Conservation (phyloP, 2,329 filamentous ascomycete species). For the Aspergillus clavatus region DNA sequence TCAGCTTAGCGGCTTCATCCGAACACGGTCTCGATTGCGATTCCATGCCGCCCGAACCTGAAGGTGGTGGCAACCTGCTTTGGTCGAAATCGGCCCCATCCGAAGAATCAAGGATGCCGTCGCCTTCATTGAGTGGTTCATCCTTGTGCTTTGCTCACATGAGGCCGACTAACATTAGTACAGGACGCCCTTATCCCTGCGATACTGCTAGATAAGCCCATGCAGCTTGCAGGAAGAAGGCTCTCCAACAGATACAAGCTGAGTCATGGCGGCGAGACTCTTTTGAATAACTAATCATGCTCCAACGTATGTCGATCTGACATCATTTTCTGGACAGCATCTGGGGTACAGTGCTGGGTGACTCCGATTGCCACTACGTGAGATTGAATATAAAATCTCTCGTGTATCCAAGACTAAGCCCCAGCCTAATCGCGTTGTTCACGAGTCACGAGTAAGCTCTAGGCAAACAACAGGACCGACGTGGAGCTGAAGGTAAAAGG, state of each 20-base stretch:
- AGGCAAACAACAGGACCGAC: background rate
- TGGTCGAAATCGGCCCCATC: background rate
- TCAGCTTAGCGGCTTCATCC: background rate
- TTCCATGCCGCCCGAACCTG: background rate
- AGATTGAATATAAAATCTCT: background rate
- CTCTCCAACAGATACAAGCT: background rate
- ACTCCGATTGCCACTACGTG: background rate
- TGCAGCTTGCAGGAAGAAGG: background rate
- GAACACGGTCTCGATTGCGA: background rate
- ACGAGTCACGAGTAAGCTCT: background rate
- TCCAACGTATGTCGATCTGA: background rate
- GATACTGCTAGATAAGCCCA: background rate
- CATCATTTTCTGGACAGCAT: background rate
- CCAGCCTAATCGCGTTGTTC: background rate
- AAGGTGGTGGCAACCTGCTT: background rate
- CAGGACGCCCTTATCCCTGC: background rate
- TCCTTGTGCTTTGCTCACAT: background rate
- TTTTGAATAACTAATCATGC: background rate
- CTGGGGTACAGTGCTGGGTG: background rate
- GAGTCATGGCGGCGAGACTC: background rate
- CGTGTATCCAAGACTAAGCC: background rate
- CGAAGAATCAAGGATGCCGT: background rate
- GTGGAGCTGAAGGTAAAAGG: background rate
- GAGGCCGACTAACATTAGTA: background rate
- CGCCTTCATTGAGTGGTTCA: background rate